Evolutionary conservation across 176 grass and related monocot species (phyloP).

Genomic region (Aegilops umbellulata): DNA sequence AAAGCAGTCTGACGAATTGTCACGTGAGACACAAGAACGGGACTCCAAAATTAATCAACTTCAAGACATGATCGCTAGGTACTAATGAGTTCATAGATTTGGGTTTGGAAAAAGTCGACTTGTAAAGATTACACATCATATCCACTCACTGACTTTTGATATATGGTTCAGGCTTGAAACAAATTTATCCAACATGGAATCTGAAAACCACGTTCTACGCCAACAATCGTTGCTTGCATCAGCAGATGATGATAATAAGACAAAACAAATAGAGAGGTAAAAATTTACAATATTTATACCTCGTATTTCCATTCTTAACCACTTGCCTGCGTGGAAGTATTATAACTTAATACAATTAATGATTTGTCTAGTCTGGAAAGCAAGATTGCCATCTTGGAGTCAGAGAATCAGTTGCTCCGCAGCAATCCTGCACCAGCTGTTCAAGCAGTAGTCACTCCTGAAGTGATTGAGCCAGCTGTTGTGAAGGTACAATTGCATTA

Average conservation of each 20-base stretch:
- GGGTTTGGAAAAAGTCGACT: not conserved
- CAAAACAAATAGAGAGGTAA: slow-evolving; percentile 73
- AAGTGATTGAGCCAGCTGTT: slow-evolving; percentile 36
- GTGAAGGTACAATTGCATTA: slow-evolving; percentile 47
- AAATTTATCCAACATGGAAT: slow-evolving; percentile 72
- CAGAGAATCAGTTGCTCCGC: slow-evolving; percentile 57
- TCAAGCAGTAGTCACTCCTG: slow-evolving; percentile 38
- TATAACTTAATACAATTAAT: not conserved
- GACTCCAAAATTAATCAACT: slow-evolving; percentile 60
- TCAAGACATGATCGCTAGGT: slow-evolving; percentile 75
- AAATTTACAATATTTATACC: not conserved
- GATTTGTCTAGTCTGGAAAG: slow-evolving; percentile 52
- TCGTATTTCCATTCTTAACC: not conserved
- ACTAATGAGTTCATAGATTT: slow-evolving; percentile 20
- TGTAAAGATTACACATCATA: not conserved
- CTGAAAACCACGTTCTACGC: slow-evolving; percentile 77
- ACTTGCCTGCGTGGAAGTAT: not conserved
- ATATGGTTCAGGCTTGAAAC: slow-evolving; percentile 63
- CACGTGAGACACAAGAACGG: slow-evolving; percentile 56
- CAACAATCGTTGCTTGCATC: slow-evolving; percentile 72
- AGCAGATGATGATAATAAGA: slow-evolving; percentile 70
- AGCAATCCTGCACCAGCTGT: slow-evolving; percentile 42
- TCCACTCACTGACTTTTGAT: slow-evolving; percentile 14
- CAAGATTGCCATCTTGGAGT: slow-evolving; percentile 69
- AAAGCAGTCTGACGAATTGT: slow-evolving; percentile 50